Evolutionary conservation across 2,329 filamentous ascomycete genomes (phyloP), one percentile per base, ranked within the genome.

Genomic region (Trichoderma aggressivum): DNA sequence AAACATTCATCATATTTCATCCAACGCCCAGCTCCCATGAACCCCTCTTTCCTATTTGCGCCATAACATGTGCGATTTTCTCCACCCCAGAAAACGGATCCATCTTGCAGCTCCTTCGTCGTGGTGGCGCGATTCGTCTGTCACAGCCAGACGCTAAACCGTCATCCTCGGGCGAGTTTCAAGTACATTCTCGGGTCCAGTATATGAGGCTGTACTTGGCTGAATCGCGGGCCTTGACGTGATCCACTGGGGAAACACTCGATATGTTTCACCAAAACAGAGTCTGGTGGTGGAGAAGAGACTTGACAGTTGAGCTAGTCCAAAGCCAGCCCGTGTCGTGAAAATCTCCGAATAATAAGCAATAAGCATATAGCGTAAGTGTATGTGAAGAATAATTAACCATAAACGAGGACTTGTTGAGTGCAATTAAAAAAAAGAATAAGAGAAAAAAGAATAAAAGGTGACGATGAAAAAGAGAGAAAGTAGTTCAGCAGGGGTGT

Each of bases 11-110:
- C 43, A 47, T 11, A 21, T 47, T 24, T 30, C 24, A 61, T 18
- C 14, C 34, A 61, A 43, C 4, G 18, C 60, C 26, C 2, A 28
- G 30, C 26, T 28, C 53, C n/a, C 62, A 65, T 21, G 50, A 56
- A 68, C 36, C 64, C 64, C 55, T 68, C 55, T 50, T 32, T 50
- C 56, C 56, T 24, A 26, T 60, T 53, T 61, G 34, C 36, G 66
- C 64, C 26, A 47, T 59, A 58, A 68, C 26, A 47, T 26, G 56
- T 21, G 47, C 56, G 21, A 50, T 8, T 60, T 60, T 56, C 65
- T 69, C 66, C 56, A 58, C 66, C 62, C 26, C 50, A 21, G 32
- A 43, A 34, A n/a, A 32, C 34, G 56, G 39, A 68, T 60, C 56
- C 65, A 30, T 24, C 26, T 60, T 34, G 39, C 55, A 50, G 21